A percentile compares a stretch with the other conserved stretches of the same genome.
Conservation (phyloP, 805 yeast species). For the Candida piceae region DNA sequence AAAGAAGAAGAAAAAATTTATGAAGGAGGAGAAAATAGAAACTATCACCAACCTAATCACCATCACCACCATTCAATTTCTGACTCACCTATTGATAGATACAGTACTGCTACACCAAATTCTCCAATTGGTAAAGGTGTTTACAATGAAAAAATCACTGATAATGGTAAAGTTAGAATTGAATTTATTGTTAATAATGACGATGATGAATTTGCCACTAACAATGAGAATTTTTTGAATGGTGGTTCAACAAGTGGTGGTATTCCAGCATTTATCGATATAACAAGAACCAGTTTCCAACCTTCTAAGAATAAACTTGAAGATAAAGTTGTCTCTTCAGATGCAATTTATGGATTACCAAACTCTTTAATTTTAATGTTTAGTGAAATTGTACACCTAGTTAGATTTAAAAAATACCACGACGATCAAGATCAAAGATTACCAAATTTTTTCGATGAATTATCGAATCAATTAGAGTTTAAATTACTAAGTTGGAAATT, state of each 20-base stretch:
- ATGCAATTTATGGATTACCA: conserved; percentile 80
- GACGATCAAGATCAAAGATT: conserved; percentile 31
- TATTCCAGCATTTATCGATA: conserved; percentile 39
- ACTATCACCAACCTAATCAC: too few relatives aligned
- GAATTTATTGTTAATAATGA: conserved; percentile 36
- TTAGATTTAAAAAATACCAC: conserved; percentile 57
- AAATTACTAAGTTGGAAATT: conserved; percentile 61
- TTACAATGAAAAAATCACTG: conserved; percentile 38
- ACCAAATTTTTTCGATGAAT: conserved; percentile 30
- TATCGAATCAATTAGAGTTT: conserved; percentile 39
- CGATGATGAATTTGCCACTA: conserved; percentile 10
- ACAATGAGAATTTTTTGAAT: conserved; percentile 3
- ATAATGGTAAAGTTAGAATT: conserved; percentile 44
- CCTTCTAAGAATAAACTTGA: conserved; percentile 39
- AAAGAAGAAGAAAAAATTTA: conserved; percentile 2
- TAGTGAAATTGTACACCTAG: conserved; percentile 63
- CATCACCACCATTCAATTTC: too few relatives aligned
- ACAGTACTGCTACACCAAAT: background rate
- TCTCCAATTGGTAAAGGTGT: conserved; percentile 24
- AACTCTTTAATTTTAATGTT: conserved; percentile 70
- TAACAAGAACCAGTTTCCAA: conserved; percentile 36
- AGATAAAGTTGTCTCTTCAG: conserved; percentile 62
- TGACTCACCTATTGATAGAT: conserved; percentile 4
- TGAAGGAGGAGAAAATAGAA: background rate
- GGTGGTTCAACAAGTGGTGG: conserved; percentile 10